phyloP scores from a whole-genome alignment of 2,329 filamentous ascomycete species.

The Aureobasidium vineae region DNA sequence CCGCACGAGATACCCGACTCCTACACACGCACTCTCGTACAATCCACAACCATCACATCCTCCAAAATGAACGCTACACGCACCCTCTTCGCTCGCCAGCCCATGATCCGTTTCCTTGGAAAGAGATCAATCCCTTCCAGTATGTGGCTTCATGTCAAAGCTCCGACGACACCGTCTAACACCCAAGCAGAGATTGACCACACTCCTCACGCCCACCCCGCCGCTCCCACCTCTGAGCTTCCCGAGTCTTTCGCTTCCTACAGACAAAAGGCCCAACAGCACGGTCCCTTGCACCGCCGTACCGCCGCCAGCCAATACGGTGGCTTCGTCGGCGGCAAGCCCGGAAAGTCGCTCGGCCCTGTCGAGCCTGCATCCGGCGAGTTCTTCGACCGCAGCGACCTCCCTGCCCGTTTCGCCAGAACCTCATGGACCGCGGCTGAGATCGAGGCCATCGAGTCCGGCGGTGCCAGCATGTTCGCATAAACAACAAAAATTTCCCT shows the following conservation, averaged over 20 bases:
- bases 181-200: conserved; percentile 65
- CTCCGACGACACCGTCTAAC: background rate
- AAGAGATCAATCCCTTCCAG: conserved; percentile 48
- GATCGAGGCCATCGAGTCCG: conserved; percentile 95
- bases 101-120: conserved; percentile 53
- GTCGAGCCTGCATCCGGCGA: conserved; percentile 69
- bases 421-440: conserved; percentile 71
- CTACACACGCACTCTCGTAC: background rate
- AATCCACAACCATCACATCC: conserved; percentile 13
- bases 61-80: conserved; percentile 48
- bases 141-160: conserved; percentile 34
- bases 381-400: conserved; percentile 85
- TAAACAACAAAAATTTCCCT: conserved; percentile 35
- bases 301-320: conserved; percentile 34
- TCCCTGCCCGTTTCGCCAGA: conserved; percentile 79
- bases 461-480: conserved; percentile 69
- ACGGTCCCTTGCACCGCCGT: conserved; percentile 60
- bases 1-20: background rate
- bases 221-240: conserved; percentile 63
- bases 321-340: conserved; percentile 55
- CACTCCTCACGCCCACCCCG: conserved; percentile 69
- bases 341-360: conserved; percentile 70
- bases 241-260: conserved; percentile 72
- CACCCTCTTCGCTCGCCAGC: conserved; percentile 49
- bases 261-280: conserved; percentile 74